These are phyloP conservation scores for Wickerhamiella hasegawae DNA, from an alignment of 805 yeast species.

Conservation along the genomic window DNA sequence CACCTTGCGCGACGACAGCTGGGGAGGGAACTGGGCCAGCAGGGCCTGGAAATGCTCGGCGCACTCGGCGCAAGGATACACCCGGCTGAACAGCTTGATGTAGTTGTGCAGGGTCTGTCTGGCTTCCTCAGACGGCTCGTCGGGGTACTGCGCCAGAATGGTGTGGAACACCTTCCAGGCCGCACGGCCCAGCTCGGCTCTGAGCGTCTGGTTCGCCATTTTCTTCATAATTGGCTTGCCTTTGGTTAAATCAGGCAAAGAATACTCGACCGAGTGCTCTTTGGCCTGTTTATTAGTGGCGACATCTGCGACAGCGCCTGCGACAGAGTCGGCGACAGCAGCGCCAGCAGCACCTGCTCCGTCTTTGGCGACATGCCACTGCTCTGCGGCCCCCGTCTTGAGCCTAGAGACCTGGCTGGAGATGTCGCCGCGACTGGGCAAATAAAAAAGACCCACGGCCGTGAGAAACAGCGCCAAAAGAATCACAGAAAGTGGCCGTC, in stretches of 20 bases:
- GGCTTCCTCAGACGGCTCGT: conserved; percentile 50
- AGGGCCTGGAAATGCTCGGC: conserved; percentile 76
- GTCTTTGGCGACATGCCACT: too few relatives aligned
- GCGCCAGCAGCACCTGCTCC: too few relatives aligned
- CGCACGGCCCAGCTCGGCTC: conserved; percentile 77
- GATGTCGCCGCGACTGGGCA: too few relatives aligned
- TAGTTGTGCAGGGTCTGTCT: conserved; percentile 45
- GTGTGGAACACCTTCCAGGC: conserved; percentile 92
- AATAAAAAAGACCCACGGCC: not conserved
- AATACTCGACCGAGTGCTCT: too few relatives aligned
- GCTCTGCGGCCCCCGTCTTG: too few relatives aligned
- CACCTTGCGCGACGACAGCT: conserved; percentile 49
- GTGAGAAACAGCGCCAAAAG: not conserved
- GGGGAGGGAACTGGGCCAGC: conserved; percentile 67
- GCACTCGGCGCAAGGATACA: conserved; percentile 95
- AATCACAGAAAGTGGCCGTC: not conserved
- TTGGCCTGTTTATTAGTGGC: too few relatives aligned
- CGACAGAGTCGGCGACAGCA: not conserved
- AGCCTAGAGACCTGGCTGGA: too few relatives aligned
- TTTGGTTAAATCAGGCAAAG: conserved; percentile 6
- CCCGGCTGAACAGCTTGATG: conserved; percentile 66
- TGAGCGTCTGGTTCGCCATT: conserved; percentile 72
- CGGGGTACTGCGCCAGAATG: conserved; percentile 82
- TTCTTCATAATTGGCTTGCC: conserved; percentile 70
- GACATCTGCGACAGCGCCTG: not conserved